A percentile compares a stretch with the other conserved stretches of the same genome.
phyloP scores from a whole-genome alignment of 2,329 filamentous ascomycete species.

The Eutypa lata region DNA sequence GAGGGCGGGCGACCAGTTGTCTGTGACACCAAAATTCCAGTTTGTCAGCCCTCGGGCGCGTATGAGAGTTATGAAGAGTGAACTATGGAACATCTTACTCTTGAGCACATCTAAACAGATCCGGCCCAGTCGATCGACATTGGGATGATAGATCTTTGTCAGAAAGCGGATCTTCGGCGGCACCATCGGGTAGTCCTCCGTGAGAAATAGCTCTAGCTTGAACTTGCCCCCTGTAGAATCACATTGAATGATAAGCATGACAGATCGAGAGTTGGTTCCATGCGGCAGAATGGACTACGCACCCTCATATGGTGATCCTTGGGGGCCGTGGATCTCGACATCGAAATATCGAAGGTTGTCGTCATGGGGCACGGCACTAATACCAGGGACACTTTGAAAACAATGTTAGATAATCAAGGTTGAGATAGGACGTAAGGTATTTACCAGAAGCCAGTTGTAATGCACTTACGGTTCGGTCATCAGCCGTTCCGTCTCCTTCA shows the following conservation, averaged over 20 bases:
- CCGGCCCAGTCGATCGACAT: constrained; percentile 94
- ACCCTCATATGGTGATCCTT: constrained; percentile 95
- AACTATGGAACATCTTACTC: no score
- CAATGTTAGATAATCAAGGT: constrained; percentile 2
- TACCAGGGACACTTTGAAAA: constrained; percentile 76
- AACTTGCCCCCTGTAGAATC: constrained; percentile 71
- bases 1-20: constrained; percentile 97
- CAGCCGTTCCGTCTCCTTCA: constrained; percentile 97
- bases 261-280: no score
- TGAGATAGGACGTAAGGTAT: constrained; percentile 1
- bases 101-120: constrained; percentile 98
- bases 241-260: constrained; percentile 6
- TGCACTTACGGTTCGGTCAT: constrained; percentile 86
- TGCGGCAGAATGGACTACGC: no score
- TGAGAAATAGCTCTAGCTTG: constrained; percentile 94
- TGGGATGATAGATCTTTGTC: constrained; percentile 98
- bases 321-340: constrained; percentile 90
- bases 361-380: constrained; percentile 92
- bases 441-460: neutral
- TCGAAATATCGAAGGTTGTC: constrained; percentile 98
- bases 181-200: constrained; percentile 99
- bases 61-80: constrained; percentile 2
- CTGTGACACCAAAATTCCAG: constrained; percentile 49
- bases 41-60: neutral
- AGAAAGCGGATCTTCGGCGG: constrained; percentile 97